Base-by-base conservation (phyloP, 257 asterid species). In the Solanum gracilifrons region DNA sequence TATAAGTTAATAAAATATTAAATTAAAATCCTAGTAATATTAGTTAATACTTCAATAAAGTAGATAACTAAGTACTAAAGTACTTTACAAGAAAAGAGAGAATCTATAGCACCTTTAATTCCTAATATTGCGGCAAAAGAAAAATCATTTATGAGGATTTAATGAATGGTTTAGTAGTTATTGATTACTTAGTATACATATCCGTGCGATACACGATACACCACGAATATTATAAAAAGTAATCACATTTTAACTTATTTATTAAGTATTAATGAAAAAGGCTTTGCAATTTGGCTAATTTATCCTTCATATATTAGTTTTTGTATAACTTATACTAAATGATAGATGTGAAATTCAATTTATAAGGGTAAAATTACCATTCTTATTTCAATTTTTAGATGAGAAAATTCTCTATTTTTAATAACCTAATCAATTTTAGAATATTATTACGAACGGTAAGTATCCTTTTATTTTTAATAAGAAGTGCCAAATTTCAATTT, bases 401-500 rank as follows among this genome's bases (percentile, higher is more conserved):
- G 5, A 32, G 20, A 18, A 33, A 72, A 18, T 16, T 18, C 16
- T 16, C 25, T 31, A 31, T 32, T 20, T 32, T 71, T 7, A 12
- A 12, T 66, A 66, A 66, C 35, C 3, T 25, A 12, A 66, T 11
- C 32, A 64, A 64, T 64, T 64, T 64, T 5, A 25, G 6, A 64
- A 64, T 5, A n/a, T 64, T n/a, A 64, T 64, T n/a, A 10, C 5
- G 32, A 64, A 23, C 0, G 1, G 0, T n/a, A 64, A n/a, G 0
- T 5, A n/a, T n/a, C 2, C 9, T 5, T 64, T n/a, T 18, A 64
- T 64, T 12, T 3, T 64, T n/a, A n/a, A 5, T 64, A 10, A 4
- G 4, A 64, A n/a, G 8, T n/a, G 0, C 0, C 7, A 5, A 2
- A 64, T 64, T 64, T 0, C 0, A 64, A 20, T 23, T 23, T 23